Percentiles rank a stretch among this genome's conserved stretches.
These are phyloP conservation scores for Tricholoma saponaceum DNA, from an alignment of 768 basidiomycete species.

Conservation along the genomic window DNA sequence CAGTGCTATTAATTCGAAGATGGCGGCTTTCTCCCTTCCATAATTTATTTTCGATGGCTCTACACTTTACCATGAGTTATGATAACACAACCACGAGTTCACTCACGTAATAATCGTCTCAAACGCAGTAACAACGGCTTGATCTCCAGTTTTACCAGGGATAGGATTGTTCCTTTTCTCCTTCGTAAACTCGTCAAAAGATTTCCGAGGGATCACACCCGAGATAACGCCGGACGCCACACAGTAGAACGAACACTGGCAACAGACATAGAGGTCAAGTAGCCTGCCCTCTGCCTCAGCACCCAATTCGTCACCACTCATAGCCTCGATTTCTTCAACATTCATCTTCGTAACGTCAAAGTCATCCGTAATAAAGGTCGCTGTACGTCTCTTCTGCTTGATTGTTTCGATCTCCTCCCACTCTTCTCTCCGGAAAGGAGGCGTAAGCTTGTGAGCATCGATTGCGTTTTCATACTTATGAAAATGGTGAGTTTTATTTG, in stretches of 20 bases:
- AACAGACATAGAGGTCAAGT: slow-evolving; percentile 79
- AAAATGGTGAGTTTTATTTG: slow-evolving; percentile 77
- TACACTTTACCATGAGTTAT: slow-evolving; percentile 20
- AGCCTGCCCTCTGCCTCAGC: slow-evolving; percentile 49
- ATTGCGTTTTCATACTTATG: slow-evolving; percentile 71
- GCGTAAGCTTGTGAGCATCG: slow-evolving; percentile 62
- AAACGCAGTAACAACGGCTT: slow-evolving; percentile 50
- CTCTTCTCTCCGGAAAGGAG: slow-evolving; percentile 52
- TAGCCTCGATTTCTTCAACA: slow-evolving; percentile 25
- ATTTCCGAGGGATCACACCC: slow-evolving; percentile 62
- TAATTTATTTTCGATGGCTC: slow-evolving; percentile 71
- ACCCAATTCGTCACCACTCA: slow-evolving; percentile 30
- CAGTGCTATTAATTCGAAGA: slow-evolving; percentile 48
- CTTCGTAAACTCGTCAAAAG: slow-evolving; percentile 57
- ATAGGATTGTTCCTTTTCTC: slow-evolving; percentile 61
- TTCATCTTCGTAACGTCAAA: slow-evolving; percentile 41
- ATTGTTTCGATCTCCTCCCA: slow-evolving; percentile 52
- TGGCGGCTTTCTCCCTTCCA: slow-evolving; percentile 66
- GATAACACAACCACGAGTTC: neutral
- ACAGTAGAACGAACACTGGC: slow-evolving; percentile 76
- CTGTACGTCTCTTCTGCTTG: slow-evolving; percentile 50
- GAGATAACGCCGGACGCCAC: slow-evolving; percentile 68
- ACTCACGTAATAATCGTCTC: slow-evolving; percentile 69
- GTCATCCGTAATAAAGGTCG: slow-evolving; percentile 30
- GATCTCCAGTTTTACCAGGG: slow-evolving; percentile 48